These are phyloP conservation scores for Adansonia madagascariensis DNA, from an alignment of 441 rosid genomes.

Conservation along the genomic window DNA sequence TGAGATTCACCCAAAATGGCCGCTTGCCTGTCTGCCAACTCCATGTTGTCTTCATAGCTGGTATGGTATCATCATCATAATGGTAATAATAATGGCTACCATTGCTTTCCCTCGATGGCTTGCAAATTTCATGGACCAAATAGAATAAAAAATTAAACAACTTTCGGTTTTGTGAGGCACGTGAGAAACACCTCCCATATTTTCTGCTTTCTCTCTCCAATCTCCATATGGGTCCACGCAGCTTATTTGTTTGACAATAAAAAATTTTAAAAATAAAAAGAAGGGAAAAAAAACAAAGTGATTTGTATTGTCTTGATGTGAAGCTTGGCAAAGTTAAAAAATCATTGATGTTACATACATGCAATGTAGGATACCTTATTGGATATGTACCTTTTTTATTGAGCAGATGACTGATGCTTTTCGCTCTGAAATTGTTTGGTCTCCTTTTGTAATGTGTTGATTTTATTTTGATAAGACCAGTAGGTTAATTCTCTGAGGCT, in stretches of 20 bases:
- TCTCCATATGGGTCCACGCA: neutral
- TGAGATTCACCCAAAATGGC: neutral
- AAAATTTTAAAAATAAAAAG: neutral
- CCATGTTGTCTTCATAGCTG: neutral
- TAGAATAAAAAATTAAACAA: neutral
- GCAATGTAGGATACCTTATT: neutral
- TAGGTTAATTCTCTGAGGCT: neutral
- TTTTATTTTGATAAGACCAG: too few relatives aligned
- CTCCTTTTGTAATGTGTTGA: neutral
- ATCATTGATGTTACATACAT: conserved; percentile 10
- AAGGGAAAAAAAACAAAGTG: neutral
- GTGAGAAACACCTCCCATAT: neutral
- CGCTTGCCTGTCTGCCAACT: conserved; percentile 4
- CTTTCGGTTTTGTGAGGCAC: neutral
- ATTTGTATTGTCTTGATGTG: conserved; percentile 1
- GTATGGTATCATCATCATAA: neutral
- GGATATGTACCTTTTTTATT: neutral
- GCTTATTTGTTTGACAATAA: neutral
- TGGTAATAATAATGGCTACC: neutral
- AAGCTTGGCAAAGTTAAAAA: conserved; percentile 1
- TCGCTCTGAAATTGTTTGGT: neutral
- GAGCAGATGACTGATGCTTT: neutral
- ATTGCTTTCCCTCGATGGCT: neutral
- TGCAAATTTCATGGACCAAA: neutral
- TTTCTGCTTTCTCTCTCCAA: neutral